phyloP scores from a whole-genome alignment of 2,329 filamentous ascomycete genomes.

The Parafenestella ontariensis region DNA sequence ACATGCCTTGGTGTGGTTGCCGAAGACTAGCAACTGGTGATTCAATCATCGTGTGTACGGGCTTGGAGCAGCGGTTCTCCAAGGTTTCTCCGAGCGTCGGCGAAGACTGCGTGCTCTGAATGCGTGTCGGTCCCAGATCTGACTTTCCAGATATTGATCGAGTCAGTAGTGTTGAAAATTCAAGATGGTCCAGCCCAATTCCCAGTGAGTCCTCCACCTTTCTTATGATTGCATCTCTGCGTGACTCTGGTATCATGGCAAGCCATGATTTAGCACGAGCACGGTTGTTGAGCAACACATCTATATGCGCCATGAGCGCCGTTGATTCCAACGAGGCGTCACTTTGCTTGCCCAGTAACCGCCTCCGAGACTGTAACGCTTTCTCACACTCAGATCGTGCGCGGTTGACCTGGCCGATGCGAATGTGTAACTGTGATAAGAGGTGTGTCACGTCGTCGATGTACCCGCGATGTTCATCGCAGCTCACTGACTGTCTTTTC shows the following conservation, averaged over 20 bases:
- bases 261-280: conserved; percentile 31
- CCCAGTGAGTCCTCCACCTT: conserved; percentile 25
- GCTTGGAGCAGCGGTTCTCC: neutral
- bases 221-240: conserved; percentile 15
- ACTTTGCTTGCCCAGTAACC: conserved; percentile 34
- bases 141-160: conserved; percentile 3
- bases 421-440: conserved; percentile 33
- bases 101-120: neutral
- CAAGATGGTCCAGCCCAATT: conserved; percentile 22
- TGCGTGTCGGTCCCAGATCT: conserved; percentile 8
- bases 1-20: neutral
- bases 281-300: conserved; percentile 25
- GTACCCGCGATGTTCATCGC: conserved; percentile 20
- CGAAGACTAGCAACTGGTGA: no score
- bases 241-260: conserved; percentile 27
- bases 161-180: conserved; percentile 24
- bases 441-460: conserved; percentile 32
- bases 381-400: conserved; percentile 34
- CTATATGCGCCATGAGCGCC: conserved; percentile 39
- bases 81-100: neutral
- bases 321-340: conserved; percentile 33
- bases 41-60: no score
- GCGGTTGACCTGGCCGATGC: conserved; percentile 26
- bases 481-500: conserved; percentile 17
- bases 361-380: conserved; percentile 31